A percentile compares a stretch with the other conserved stretches of the same genome.
phyloP scores from a whole-genome alignment of 2,329 filamentous ascomycete species.

The Lasiodiplodia gonubiensis region DNA sequence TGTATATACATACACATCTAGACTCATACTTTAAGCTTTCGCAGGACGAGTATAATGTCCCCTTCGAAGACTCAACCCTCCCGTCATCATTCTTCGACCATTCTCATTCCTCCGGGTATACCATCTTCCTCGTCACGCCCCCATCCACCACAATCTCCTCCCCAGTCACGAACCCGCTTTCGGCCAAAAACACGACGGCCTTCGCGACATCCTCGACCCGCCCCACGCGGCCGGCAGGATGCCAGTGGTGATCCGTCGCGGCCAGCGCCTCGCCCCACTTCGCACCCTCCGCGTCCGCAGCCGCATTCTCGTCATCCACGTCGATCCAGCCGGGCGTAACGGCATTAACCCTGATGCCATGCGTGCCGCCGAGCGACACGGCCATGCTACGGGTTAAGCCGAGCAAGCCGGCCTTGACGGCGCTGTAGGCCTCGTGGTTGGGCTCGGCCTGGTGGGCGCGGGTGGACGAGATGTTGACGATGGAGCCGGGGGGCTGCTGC shows the following conservation, averaged over 20 bases:
- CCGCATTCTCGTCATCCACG: conserved; percentile 51
- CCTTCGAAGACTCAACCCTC: not conserved
- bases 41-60: no score
- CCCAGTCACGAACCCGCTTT: conserved; percentile 50
- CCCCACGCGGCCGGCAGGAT: conserved; percentile 57
- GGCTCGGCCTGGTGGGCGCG: conserved; percentile 57
- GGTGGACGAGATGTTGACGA: conserved; percentile 58
- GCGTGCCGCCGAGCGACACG: conserved; percentile 50
- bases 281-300: conserved; percentile 48
- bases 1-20: no score
- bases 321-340: conserved; percentile 61
- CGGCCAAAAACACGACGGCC: conserved; percentile 50
- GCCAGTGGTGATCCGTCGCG: conserved; percentile 55
- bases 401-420: conserved; percentile 58
- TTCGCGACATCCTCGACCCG: conserved; percentile 54
- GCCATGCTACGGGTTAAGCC: conserved; percentile 58
- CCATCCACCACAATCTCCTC: conserved; percentile 56
- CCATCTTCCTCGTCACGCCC: conserved; percentile 54
- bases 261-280: conserved; percentile 56
- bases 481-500: conserved; percentile 34
- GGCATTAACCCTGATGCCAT: conserved; percentile 55
- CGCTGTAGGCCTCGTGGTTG: conserved; percentile 57
- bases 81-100: not conserved
- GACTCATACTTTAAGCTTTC: no score
- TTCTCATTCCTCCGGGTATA: conserved; percentile 44